Evolutionary conservation across 495 filamentous ascomycete species (phyloP).

Genomic region (Letharia lupina): DNA sequence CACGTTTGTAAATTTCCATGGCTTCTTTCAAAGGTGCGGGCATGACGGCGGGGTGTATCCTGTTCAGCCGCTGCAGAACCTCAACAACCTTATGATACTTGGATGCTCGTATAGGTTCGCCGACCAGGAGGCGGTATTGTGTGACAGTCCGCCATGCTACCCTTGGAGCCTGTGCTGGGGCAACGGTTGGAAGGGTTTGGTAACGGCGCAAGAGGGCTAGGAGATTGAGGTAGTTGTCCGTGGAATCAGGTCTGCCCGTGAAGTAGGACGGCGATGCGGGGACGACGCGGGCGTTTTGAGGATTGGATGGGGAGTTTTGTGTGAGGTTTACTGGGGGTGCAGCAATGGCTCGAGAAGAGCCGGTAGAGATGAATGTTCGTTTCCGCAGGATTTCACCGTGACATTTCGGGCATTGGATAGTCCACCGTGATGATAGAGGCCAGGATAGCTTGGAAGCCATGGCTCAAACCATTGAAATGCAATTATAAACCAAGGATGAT

Average conservation of each 20-base stretch:
- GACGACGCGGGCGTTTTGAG: constrained; percentile 55
- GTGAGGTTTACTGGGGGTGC: constrained; percentile 43
- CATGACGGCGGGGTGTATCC: constrained; percentile 72
- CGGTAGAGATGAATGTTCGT: constrained; percentile 24
- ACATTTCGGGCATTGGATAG: constrained; percentile 13
- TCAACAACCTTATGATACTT: constrained; percentile 69
- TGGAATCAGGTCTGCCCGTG: constrained; percentile 74
- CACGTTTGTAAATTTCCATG: constrained; percentile 62
- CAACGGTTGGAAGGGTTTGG: constrained; percentile 58
- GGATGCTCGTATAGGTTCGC: constrained; percentile 67
- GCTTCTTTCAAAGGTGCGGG: constrained; percentile 57
- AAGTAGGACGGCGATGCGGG: constrained; percentile 90
- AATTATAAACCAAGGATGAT: background rate
- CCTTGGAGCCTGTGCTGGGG: constrained; percentile 55
- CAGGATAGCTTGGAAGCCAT: constrained; percentile 18
- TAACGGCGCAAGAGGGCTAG: constrained; percentile 61
- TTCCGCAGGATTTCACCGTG: background rate
- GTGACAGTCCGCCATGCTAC: constrained; percentile 76
- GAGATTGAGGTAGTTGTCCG: constrained; percentile 70
- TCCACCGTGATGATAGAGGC: background rate
- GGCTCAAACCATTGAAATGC: background rate
- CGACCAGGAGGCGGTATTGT: constrained; percentile 64
- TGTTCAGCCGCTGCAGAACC: constrained; percentile 71
- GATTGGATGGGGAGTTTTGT: constrained; percentile 24
- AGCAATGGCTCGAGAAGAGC: constrained; percentile 23